Evolutionary conservation across 176 grass and related monocot species (phyloP).

Genomic region (Oryza longistaminata): DNA sequence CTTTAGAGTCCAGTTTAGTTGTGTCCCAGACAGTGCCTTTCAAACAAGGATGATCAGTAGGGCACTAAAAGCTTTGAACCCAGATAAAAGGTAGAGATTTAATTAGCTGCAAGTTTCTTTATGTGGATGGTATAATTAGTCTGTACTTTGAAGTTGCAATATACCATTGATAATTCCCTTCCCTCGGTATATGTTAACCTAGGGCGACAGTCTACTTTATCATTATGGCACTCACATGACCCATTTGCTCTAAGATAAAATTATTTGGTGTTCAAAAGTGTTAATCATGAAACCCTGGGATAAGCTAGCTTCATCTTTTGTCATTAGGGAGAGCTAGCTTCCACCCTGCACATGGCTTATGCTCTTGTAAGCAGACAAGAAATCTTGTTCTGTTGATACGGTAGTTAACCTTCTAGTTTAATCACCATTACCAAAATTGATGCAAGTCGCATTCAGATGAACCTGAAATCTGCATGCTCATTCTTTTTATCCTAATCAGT

Average conservation of each 20-base stretch:
- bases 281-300: constrained; percentile 50
- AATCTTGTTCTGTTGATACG: constrained; percentile 51
- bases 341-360: constrained; percentile 59
- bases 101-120: constrained; percentile 24
- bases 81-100: constrained; percentile 21
- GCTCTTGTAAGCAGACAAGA: constrained; percentile 58
- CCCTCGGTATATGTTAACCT: constrained; percentile 41
- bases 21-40: constrained; percentile 23
- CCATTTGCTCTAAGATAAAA: constrained; percentile 42
- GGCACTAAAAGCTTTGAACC: constrained; percentile 29
- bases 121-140: constrained; percentile 39
- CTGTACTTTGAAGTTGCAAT: constrained; percentile 38
- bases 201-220: constrained; percentile 36
- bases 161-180: constrained; percentile 27
- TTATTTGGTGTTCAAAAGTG: constrained; percentile 52
- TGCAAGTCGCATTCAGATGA: constrained; percentile 45
- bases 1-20: constrained; percentile 24
- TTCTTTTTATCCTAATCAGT: constrained; percentile 31
- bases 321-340: constrained; percentile 44
- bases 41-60: constrained; percentile 11
- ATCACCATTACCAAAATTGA: constrained; percentile 42
- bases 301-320: constrained; percentile 42
- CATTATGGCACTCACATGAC: constrained; percentile 59
- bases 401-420: constrained; percentile 50
- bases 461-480: constrained; percentile 34